A percentile compares a stretch with the other conserved stretches of the same genome.
Evolutionary conservation across 1,284 basidiomycete genomes (phyloP).

Genomic region (Porodaedalea pini): DNA sequence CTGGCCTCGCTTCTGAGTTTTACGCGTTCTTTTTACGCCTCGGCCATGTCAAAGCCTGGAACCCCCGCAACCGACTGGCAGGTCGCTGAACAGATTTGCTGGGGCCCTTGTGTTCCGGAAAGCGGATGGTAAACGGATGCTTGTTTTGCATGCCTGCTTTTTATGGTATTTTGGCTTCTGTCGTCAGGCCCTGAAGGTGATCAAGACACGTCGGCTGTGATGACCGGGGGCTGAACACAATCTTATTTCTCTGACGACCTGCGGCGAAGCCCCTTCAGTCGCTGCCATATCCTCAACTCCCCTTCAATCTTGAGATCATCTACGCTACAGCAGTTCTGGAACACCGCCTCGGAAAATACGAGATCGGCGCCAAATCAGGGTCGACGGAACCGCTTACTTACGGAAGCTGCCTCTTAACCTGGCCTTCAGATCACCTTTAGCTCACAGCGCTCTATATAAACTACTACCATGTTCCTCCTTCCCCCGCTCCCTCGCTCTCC

Average conservation of each 20-base stretch:
- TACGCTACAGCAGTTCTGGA: neutral
- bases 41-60: slow-evolving; percentile 4
- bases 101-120: neutral
- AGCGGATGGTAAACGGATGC: neutral
- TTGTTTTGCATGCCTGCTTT: neutral
- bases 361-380: slow-evolving; percentile 16
- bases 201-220: neutral
- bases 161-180: slow-evolving; percentile 1
- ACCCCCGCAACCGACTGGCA: neutral
- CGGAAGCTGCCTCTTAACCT: slow-evolving; percentile 2
- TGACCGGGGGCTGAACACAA: neutral
- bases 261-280: neutral
- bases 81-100: neutral
- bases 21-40: slow-evolving; percentile 7
- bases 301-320: slow-evolving; percentile 3
- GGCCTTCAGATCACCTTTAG: slow-evolving; percentile 8
- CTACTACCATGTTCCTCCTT: slow-evolving; percentile 18
- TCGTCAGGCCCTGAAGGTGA: neutral
- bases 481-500: slow-evolving; percentile 23
- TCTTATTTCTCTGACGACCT: slow-evolving; percentile 3
- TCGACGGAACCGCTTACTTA: slow-evolving; percentile 11
- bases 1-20: neutral
- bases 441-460: slow-evolving; percentile 12
- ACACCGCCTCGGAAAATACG: slow-evolving; percentile 4
- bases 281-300: neutral